A percentile compares a stretch with the other conserved stretches of the same genome.
phyloP scores from a whole-genome alignment of 1,284 basidiomycete species.

The Sanguinoderma infundibulare region DNA sequence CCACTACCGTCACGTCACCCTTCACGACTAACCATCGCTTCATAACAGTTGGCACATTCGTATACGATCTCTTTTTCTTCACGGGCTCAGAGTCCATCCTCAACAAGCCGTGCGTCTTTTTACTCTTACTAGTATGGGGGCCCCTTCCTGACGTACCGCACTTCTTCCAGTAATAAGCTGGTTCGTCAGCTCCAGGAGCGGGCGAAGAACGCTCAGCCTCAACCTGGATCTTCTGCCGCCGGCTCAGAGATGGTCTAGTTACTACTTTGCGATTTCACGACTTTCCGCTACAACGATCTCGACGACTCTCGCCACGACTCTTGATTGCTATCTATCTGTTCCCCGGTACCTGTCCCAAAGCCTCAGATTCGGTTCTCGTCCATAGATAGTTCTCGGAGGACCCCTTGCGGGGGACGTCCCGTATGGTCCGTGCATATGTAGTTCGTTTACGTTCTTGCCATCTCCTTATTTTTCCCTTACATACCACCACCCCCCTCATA shows the following conservation, averaged over 20 bases:
- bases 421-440: neutral
- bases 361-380: neutral
- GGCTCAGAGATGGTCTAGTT: slow-evolving; percentile 5
- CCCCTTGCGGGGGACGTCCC: neutral
- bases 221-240: slow-evolving; percentile 23
- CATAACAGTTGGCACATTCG: slow-evolving; percentile 46
- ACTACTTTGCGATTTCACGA: neutral
- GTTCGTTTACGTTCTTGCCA: neutral
- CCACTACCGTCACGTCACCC: neutral
- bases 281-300: neutral
- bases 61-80: slow-evolving; percentile 59
- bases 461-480: neutral
- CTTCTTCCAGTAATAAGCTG: slow-evolving; percentile 19
- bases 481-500: neutral
- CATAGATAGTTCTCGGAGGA: neutral
- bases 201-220: slow-evolving; percentile 23
- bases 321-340: neutral
- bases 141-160: neutral
- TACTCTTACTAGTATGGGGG: neutral
- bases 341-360: neutral
- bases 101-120: slow-evolving; percentile 50
- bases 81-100: slow-evolving; percentile 57
- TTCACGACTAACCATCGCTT: slow-evolving; percentile 2
- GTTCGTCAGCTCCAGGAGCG: slow-evolving; percentile 27
- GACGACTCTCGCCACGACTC: neutral